phyloP scores from a whole-genome alignment of 169 alveolate genomes.

The Amoebophrya sp. region DNA sequence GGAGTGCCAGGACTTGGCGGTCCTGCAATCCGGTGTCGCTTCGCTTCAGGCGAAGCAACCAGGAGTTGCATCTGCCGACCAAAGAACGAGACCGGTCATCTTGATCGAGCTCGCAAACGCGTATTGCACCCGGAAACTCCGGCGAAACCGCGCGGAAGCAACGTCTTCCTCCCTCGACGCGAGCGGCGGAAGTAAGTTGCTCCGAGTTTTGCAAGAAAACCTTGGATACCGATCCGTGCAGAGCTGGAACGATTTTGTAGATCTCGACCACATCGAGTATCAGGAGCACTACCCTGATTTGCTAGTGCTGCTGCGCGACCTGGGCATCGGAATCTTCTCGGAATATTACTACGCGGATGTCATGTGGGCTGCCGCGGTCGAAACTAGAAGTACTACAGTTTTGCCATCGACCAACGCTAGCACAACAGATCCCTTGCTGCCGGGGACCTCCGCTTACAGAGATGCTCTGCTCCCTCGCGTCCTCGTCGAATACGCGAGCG shows the following conservation, averaged over 20 bases:
- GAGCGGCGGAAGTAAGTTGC: not conserved
- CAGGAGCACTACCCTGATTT: not conserved
- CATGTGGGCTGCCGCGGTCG: no score
- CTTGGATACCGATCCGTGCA: not conserved
- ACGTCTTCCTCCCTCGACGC: not conserved
- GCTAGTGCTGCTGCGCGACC: not conserved
- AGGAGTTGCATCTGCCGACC: no score
- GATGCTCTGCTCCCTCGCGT: no score
- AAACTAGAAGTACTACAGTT: no score
- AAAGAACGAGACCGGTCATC: not conserved
- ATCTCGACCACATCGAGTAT: not conserved
- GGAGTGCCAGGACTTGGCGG: conserved; percentile 6
- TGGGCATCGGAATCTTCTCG: not conserved
- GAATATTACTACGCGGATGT: not conserved
- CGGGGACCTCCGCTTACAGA: no score
- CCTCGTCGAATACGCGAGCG: no score
- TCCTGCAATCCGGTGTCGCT: not conserved
- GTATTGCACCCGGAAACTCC: not conserved
- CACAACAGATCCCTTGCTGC: no score
- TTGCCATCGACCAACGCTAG: no score
- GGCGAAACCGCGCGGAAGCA: not conserved
- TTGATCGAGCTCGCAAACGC: not conserved
- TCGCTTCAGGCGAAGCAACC: no score
- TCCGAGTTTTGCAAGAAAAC: not conserved
- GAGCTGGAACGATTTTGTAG: not conserved